phyloP scores from a whole-genome alignment of 257 asterid species.

The Galeopsis tetrahit region DNA sequence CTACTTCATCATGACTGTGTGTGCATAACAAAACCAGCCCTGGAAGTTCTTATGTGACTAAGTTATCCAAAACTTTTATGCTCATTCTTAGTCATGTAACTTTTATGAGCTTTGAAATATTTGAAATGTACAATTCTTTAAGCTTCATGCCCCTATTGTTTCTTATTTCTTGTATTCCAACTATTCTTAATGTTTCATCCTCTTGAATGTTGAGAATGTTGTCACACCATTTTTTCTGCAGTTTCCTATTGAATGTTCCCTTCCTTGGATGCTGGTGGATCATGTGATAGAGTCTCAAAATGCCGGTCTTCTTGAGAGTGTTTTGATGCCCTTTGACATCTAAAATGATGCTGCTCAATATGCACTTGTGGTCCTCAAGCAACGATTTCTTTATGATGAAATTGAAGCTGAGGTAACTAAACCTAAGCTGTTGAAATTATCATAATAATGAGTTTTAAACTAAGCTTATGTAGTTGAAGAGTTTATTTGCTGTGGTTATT shows the following conservation, averaged over 20 bases:
- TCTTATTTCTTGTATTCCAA: conserved; percentile 7
- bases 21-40: conserved; percentile 3
- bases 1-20: not conserved
- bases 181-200: conserved; percentile 23
- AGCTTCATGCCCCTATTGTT: conserved; percentile 9
- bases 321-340: conserved; percentile 93
- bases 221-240: conserved; percentile 42
- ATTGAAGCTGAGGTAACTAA: conserved; percentile 96
- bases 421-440: conserved; percentile 14
- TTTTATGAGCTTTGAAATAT: conserved; percentile 7
- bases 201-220: conserved; percentile 18
- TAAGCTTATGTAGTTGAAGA: conserved; percentile 14
- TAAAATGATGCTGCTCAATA: conserved; percentile 98
- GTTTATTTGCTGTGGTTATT: conserved; percentile 23
- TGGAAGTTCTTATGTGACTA: not conserved
- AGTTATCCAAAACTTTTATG: conserved; percentile 1
- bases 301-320: conserved; percentile 85
- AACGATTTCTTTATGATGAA: conserved; percentile 97
- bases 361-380: conserved; percentile 90
- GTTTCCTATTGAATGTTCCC: conserved; percentile 99
- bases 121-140: not conserved
- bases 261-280: conserved; percentile 99
- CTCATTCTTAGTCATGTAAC: not conserved
- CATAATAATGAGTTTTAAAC: conserved; percentile 11
- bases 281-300: conserved; percentile 80